phyloP scores from a whole-genome alignment of 768 basidiomycete genomes.

The Lepiota venenata region DNA sequence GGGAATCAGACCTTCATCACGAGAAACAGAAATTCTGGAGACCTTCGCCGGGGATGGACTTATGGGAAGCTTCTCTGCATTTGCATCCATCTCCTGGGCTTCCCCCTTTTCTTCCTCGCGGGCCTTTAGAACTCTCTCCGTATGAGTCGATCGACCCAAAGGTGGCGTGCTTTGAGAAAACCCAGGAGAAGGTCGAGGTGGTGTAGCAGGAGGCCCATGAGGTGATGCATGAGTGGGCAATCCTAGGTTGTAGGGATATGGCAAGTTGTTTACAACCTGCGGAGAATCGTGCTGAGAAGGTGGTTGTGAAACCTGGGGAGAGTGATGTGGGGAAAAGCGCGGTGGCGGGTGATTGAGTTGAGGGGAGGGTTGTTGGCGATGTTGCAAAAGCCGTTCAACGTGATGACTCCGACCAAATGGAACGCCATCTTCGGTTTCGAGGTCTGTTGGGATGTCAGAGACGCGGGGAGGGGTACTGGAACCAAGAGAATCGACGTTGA shows the following conservation, averaged over 20 bases:
- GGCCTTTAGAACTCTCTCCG: constrained; percentile 26
- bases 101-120: constrained; percentile 26
- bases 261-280: constrained; percentile 13
- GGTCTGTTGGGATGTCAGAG: constrained; percentile 43
- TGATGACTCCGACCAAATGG: constrained; percentile 65
- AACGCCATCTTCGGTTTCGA: constrained; percentile 63
- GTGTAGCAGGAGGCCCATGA: constrained; percentile 30
- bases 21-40: constrained; percentile 1
- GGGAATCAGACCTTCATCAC: constrained; percentile 28
- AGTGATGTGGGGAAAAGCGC: constrained; percentile 26
- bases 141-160: constrained; percentile 32
- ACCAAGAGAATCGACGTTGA: constrained; percentile 13
- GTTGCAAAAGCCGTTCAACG: constrained; percentile 46
- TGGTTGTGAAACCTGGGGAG: constrained; percentile 16
- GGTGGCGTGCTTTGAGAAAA: constrained; percentile 33
- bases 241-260: constrained; percentile 25
- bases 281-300: constrained; percentile 17
- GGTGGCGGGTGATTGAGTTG: constrained; percentile 24
- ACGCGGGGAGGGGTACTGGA: constrained; percentile 41
- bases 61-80: constrained; percentile 27
- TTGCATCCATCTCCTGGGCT: constrained; percentile 21
- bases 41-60: constrained; percentile 38
- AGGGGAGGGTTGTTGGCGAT: constrained; percentile 35
- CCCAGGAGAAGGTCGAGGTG: constrained; percentile 29
- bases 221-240: constrained; percentile 30